Conservation (phyloP, 306 rosid genomes). For the Inga laurina region DNA sequence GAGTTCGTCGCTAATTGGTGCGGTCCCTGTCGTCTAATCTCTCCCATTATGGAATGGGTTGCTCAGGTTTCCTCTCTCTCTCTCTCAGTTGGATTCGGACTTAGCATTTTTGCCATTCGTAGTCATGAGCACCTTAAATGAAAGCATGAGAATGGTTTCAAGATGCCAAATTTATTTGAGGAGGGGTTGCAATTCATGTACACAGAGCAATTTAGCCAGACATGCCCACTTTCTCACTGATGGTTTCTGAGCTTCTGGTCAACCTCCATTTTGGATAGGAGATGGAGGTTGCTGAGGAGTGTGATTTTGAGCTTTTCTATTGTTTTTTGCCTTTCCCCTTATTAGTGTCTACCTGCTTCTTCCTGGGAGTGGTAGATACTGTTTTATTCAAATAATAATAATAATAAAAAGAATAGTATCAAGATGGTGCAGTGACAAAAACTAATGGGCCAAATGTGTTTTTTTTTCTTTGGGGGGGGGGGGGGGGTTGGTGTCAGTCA, state of each 20-base stretch:
- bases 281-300: not conserved
- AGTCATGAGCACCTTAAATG: not conserved
- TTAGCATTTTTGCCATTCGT: not conserved
- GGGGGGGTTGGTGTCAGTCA: too few relatives aligned
- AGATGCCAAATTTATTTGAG: not conserved
- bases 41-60: constrained; percentile 68
- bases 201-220: not conserved
- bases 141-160: not conserved
- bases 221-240: not conserved
- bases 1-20: constrained; percentile 93
- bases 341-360: not conserved
- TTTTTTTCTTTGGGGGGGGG: too few relatives aligned
- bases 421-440: too few relatives aligned
- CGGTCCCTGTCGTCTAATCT: constrained; percentile 85
- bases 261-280: not conserved
- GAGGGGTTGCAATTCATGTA: not conserved
- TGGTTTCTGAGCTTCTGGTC: not conserved
- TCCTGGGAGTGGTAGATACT: not conserved
- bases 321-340: not conserved
- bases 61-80: constrained; percentile 54
- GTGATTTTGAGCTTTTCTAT: not conserved
- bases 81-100: not conserved
- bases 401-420: too few relatives aligned
- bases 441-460: too few relatives aligned
- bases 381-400: not conserved